Base-by-base conservation (phyloP, 352 stramenopile genomes). In the Globisporangium rhizosaccharum region DNA sequence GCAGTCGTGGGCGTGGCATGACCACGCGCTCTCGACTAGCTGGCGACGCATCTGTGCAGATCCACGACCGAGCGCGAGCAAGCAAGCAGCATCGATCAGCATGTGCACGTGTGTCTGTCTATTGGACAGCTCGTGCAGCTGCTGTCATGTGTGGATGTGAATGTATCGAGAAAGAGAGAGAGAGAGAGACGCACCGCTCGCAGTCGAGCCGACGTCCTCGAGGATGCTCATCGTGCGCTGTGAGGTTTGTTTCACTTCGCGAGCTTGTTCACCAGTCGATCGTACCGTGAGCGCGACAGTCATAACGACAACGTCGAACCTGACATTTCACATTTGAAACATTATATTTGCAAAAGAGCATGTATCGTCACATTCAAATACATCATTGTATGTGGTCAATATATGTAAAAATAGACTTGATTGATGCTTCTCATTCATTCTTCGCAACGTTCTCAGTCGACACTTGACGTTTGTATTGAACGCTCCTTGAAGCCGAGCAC, bases 121-220 rank as follows among this genome's bases (percentile, higher is more conserved):
- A 36, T 36, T 11, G 28, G 10, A 37, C 17, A 52, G 26, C 17
- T 36, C 12, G 17, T 28, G 50, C 15, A 42, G 48, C 11, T 25
- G 28, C 23, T 18, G 23, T 23, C 23, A 7, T 1, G 8, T 7
- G 9, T 41, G 33, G 1, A 8, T 15, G 12, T n/a, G 30, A 15
- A 33, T 25, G n/a, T 18, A 28, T 14, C 7, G 4, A 23, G 26
- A 10, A 0, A 37, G 36, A 4, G 37, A 11, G 17, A 41, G n/a
- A 14, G 49, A 20, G 20, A 1, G 10, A 30, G 17, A 52, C 62
- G 53, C 39, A 72, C 67, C 64, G 53, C 67, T 72, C 30, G 64
- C 49, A 11, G 59, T 62, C 17, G 62, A 67, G 46, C 54, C 64
- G 48, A 72, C 45, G 44, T 72, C 67, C 54, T 74, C 67, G 33